Base-by-base conservation (phyloP, 495 filamentous ascomycete genomes). In the Bacidia rubella region DNA sequence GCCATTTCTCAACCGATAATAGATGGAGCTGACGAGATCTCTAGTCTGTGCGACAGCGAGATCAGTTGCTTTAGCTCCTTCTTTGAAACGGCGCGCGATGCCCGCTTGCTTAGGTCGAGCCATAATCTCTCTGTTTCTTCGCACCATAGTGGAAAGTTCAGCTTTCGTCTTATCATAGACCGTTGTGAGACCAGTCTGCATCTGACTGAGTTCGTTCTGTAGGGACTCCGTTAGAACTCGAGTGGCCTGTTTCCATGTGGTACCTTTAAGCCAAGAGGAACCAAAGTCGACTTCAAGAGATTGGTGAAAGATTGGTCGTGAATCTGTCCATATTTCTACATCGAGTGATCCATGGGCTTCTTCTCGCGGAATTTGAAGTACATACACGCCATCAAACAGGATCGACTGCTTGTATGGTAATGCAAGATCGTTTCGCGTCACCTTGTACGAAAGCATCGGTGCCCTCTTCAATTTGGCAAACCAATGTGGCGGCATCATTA, bases 301-400 rank as follows among this genome's bases (percentile, higher is more conserved):
- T 61, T 83, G 70, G n/a, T 71, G 66, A 38, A 77, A 52, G n/a
- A 68, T 62, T 4, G 74, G 70, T 57, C 71, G 77, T 11, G 74
- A 70, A 48, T 67, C 64, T 26, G 76, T 72, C 58, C 66, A 70
- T 35, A 84, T 68, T 11, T 71, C 75, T 45, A 83, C 68, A 50
- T 80, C 74, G 55, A 84, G 60, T 49, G 71, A 43, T 4, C 80
- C 79, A 49, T 74, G 73, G 19, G 80, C 75, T 57, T 82, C 74
- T 38, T 78, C 74, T 35, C 72, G 72, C 25, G 75, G 68, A 24
- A 84, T 59, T 39, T 74, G 70, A 46, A 83, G 59, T 9, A 73
- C 69, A 59, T 80, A 81, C 2, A 78, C 74, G 11, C 75, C 79
- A 22, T 82, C 73, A 52, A 78, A 76, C 19, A 80, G 62, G 40